Evolutionary conservation across 495 filamentous ascomycete species (phyloP), one percentile per base, ranked within the genome.

Genomic region (Tuber borchii): DNA sequence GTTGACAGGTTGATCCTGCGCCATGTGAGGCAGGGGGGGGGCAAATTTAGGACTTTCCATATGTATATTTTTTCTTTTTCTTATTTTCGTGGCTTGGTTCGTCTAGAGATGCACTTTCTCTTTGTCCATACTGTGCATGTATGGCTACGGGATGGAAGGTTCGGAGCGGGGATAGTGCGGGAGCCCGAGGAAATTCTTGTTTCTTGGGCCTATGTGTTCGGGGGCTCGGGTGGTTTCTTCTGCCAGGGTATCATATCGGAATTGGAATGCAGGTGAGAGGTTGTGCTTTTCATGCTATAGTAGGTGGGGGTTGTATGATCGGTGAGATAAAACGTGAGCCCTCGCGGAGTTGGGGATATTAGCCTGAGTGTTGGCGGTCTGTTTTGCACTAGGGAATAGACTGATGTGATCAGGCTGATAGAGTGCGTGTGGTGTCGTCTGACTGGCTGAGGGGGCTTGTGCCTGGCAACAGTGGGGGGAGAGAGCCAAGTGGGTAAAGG

Each of bases 1-100:
- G 46, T 51, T 51, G 51, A 61, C 51, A 56, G 51, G 51, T 26
- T 61, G 51, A 61, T 61, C 51, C 51, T 61, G 51, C 51, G 51
- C 31, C 51, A 61, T 61, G 51, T 26, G 10, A 61, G 51, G 31
- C 51, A 61, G 34, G 34, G n/a, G 51, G 48, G 6, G n/a, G 46
- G 19, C 17, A 56, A 31, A 61, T 61, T 14, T 14, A 31, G 51
- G 10, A 61, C 10, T 26, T 61, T 61, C 10, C 26, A 2, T 6
- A 22, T 51, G 2, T 56, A 12, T 51, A 7, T 51, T 56, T 56
- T 26, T 61, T 26, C 26, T n/a, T 7, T n/a, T n/a, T 10, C 48
- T 26, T 14, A 8, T 10, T 14, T n/a, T 26, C 10, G 51, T 16
- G 26, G 22, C n/a, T 61, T 61, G 51, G 22, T 61, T 61, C n/a